Evolutionary conservation across 2,329 filamentous ascomycete genomes (phyloP).

Genomic region (Ascomycota sp.): DNA sequence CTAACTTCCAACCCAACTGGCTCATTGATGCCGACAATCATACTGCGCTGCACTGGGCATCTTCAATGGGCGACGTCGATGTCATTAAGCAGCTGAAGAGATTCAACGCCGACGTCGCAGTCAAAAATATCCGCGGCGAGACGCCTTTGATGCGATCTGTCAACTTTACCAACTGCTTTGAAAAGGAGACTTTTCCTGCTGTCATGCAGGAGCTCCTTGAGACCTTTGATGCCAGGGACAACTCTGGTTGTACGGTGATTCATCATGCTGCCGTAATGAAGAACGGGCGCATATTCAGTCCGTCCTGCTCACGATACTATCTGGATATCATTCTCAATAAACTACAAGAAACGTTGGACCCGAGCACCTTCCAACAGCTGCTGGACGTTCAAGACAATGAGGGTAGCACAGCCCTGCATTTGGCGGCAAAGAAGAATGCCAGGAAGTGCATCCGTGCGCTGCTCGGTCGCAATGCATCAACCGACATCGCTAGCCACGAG

Average conservation of each 20-base stretch:
- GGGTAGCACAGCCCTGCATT: slow-evolving; percentile 67
- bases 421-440: slow-evolving; percentile 63
- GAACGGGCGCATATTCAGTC: slow-evolving; percentile 59
- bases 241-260: slow-evolving; percentile 69
- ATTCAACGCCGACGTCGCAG: slow-evolving; percentile 55
- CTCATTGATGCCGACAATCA: slow-evolving; percentile 87
- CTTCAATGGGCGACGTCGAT: slow-evolving; percentile 88
- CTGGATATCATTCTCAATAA: slow-evolving; percentile 79
- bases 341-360: slow-evolving; percentile 57
- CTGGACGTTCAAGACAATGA: slow-evolving; percentile 68
- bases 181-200: slow-evolving; percentile 74
- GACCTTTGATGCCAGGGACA: slow-evolving; percentile 63
- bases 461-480: slow-evolving; percentile 60
- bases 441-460: slow-evolving; percentile 73
- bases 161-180: slow-evolving; percentile 90
- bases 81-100: slow-evolving; percentile 74
- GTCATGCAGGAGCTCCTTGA: slow-evolving; percentile 68
- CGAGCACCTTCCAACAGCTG: slow-evolving; percentile 55
- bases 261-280: slow-evolving; percentile 88
- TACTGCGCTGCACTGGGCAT: slow-evolving; percentile 90
- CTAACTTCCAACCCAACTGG: slow-evolving; percentile 74
- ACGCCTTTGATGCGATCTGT: slow-evolving; percentile 90
- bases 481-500: slow-evolving; percentile 63
- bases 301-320: slow-evolving; percentile 81
- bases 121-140: slow-evolving; percentile 54